Evolutionary conservation across 129 eudicot species (phyloP), one percentile per base, ranked within the genome.

Genomic region (Arctium lappa): DNA sequence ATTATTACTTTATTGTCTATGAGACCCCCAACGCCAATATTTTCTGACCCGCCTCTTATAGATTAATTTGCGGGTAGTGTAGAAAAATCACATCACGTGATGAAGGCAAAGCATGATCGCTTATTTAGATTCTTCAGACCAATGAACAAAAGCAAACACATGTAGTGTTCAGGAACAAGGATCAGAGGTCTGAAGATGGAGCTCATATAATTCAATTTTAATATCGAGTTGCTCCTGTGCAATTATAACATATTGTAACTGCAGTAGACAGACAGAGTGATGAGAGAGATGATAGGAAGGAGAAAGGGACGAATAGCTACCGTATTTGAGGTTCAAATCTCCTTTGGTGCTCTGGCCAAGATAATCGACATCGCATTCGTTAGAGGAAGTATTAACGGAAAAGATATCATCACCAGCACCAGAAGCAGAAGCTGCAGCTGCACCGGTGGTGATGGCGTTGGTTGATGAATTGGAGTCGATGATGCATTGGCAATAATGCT

Each of bases 301-400:
- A 7, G 39, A 44, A 32, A 16, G 6, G 60, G 62, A 10, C 8
- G 0, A 9, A 6, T 2, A 12, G 30, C 0, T 75, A 92, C 93
- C 97, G 62, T 78, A 69, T 33, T 79, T 87, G 80, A 92, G 88
- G 80, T 89, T 87, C 4, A 94, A 86, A 74, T 94, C 97, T 33
- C 98, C 98, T 80, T 88, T 92, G 82, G 98, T 94, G 88, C 98
- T 94, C 88, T 94, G 91, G 27, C 98, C 98, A 62, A 94, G 93
- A 83, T 94, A 94, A 83, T 94, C 98, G 73, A 91, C 79, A 72
- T 90, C 92, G 8, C 86, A 65, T 48, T 75, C 83, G 56, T 50
- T 63, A 48, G 87, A 69, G 30, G 92, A 78, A 42, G 89, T 90
- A 22, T 86, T 81, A 30, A 87, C 91, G 0, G 89, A 88, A 68